Conservation (phyloP, 2,329 filamentous ascomycete genomes). For the Fusarium dlaminii region DNA sequence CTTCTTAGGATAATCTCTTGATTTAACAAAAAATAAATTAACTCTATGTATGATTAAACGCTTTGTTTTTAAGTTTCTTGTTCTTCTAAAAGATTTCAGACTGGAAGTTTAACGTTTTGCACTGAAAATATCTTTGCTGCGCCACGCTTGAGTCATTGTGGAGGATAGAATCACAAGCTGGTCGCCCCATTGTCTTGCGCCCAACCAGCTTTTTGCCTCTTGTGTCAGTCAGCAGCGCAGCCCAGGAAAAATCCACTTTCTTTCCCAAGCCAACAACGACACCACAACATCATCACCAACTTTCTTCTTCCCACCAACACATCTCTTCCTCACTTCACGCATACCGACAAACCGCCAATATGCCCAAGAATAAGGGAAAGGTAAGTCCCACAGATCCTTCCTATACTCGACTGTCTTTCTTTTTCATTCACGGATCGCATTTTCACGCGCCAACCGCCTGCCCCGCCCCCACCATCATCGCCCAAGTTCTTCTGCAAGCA, state of each 20-base stretch:
- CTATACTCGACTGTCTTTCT: neutral
- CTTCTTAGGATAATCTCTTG: neutral
- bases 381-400: conserved; percentile 59
- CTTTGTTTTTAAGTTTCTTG: neutral
- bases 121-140: neutral
- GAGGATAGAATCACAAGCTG: conserved; percentile 18
- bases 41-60: neutral
- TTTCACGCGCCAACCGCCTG: conserved; percentile 28
- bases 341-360: conserved; percentile 55
- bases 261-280: conserved; percentile 37
- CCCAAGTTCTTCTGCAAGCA: conserved; percentile 20
- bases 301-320: conserved; percentile 15
- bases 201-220: conserved; percentile 12
- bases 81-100: neutral
- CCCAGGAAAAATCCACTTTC: conserved; percentile 41
- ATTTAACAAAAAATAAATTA: neutral
- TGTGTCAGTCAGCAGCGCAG: conserved; percentile 31
- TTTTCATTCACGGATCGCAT: conserved; percentile 1
- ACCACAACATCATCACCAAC: conserved; percentile 39
- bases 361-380: conserved; percentile 99
- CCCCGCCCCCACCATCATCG: conserved; percentile 45
- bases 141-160: conserved; percentile 29
- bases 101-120: neutral
- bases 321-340: conserved; percentile 7
- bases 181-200: conserved; percentile 13